Evolutionary conservation across 768 basidiomycete species (phyloP), one percentile per base, ranked within the genome.

Genomic region (Russula olivacea): DNA sequence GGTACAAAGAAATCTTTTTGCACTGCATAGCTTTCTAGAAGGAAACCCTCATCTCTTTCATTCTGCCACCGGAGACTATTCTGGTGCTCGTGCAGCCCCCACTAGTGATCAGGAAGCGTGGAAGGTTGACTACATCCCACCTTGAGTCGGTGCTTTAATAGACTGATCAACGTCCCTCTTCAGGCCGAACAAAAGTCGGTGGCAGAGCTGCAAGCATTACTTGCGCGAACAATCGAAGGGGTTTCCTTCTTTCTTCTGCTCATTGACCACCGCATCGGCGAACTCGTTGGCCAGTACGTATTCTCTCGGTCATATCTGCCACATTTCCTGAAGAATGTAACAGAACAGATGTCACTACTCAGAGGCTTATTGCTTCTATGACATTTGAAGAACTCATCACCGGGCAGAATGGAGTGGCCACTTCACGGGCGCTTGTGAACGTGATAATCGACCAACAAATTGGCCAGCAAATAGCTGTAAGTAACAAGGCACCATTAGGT

Each of bases 361-460:
- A 94, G 72, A 83, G 83, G 65, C 72, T 86, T 4, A 81, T 96
- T 53, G 76, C 77, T 30, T 77, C 79, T 2, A 77, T 96, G 72
- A 91, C 90, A 19, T 98, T 91, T 68, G 88, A 93, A 71, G 89
- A 88, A 34, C 78, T 99, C 40, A 84, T 99, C 64, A 93, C 91
- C 21, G 83, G 85, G 41, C 84, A 88, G 70, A 83, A 86, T 69
- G 97, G 97, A 43, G 84, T 93, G 68, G 87, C 86, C n/a, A 84
- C 88, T 25, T 96, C 97, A 10, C 82, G 92, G 67, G 87, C 87
- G 14, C 76, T 99, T 45, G 95, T 98, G 12, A 98, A 96, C 66
- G 87, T 95, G 36, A 84, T 99, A 68, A 98, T 99, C 68, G 92
- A 99, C 73, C 93, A 96, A 71, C 97, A 99, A 73, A 98, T 98